Conservation (phyloP, 768 basidiomycete species). For the Hygrocybe punicea region DNA sequence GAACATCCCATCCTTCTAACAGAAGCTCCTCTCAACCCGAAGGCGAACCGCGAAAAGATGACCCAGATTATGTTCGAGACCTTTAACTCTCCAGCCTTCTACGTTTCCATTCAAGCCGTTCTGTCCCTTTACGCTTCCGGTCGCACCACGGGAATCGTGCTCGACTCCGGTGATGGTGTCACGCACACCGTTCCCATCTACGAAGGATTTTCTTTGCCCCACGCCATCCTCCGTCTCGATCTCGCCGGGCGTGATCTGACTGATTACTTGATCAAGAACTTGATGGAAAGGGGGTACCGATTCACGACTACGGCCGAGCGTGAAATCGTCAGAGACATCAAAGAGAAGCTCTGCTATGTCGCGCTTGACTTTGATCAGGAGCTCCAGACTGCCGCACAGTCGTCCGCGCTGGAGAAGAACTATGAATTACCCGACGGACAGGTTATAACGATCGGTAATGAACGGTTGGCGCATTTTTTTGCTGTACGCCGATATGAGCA, state of each 20-base stretch:
- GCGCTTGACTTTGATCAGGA: constrained; percentile 94
- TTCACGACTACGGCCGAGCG: constrained; percentile 93
- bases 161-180: constrained; percentile 96
- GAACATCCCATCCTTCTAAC: constrained; percentile 91
- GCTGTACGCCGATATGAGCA: constrained; percentile 44
- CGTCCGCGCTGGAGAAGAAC: constrained; percentile 86
- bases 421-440: constrained; percentile 93
- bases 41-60: constrained; percentile 91
- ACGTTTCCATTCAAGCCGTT: constrained; percentile 89
- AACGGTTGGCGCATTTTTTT: constrained; percentile 54
- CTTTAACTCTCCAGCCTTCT: constrained; percentile 90
- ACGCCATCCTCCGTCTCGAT: constrained; percentile 90
- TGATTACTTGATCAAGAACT: constrained; percentile 74
- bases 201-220: constrained; percentile 88
- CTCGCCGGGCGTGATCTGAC: constrained; percentile 92
- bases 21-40: constrained; percentile 90
- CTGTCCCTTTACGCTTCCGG: constrained; percentile 91
- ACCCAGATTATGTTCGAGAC: constrained; percentile 97
- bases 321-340: constrained; percentile 96
- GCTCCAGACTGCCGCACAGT: constrained; percentile 84
- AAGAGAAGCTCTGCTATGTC: constrained; percentile 95
- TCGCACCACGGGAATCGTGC: constrained; percentile 91
- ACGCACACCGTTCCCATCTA: constrained; percentile 96
- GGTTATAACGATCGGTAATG: constrained; percentile 92
- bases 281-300: constrained; percentile 88